Percentiles rank a stretch among this genome's conserved stretches.
Evolutionary conservation across 1,284 basidiomycete species (phyloP).

Genomic region (Stereum hirsutum): DNA sequence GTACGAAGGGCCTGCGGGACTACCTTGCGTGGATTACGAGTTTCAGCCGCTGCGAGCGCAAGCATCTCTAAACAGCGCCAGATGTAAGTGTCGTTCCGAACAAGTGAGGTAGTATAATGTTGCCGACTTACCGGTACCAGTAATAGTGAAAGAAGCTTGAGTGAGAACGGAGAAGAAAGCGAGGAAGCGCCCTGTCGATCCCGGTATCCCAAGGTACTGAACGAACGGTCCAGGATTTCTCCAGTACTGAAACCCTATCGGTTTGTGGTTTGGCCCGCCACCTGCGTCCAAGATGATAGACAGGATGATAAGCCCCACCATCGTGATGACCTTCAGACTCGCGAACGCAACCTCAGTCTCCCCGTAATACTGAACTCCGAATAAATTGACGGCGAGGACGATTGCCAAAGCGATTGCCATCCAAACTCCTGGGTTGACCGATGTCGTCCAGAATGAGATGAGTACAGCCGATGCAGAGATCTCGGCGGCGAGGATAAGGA

Average conservation of each 20-base stretch:
- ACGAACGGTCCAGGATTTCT: conserved; percentile 66
- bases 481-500: conserved; percentile 67
- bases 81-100: neutral
- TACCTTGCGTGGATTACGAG: conserved; percentile 57
- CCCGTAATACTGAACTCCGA: conserved; percentile 32
- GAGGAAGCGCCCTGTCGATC: conserved; percentile 56
- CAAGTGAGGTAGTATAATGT: conserved; percentile 41
- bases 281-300: conserved; percentile 67
- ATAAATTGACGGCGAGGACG: conserved; percentile 23
- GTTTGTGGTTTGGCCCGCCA: conserved; percentile 43
- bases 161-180: conserved; percentile 61
- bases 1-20: conserved; percentile 59
- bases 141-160: conserved; percentile 79
- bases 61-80: conserved; percentile 23
- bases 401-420: conserved; percentile 68
- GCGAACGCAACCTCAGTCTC: conserved; percentile 72
- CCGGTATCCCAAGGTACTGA: conserved; percentile 44
- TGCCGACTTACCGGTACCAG: conserved; percentile 77
- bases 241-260: conserved; percentile 27
- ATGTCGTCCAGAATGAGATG: conserved; percentile 60
- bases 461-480: conserved; percentile 70
- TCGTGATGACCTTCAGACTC: conserved; percentile 75
- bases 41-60: conserved; percentile 61
- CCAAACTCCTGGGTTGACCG: conserved; percentile 64
- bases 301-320: conserved; percentile 40